phyloP scores from a whole-genome alignment of 2,329 filamentous ascomycete genomes.

The Aspergillus ibericus region DNA sequence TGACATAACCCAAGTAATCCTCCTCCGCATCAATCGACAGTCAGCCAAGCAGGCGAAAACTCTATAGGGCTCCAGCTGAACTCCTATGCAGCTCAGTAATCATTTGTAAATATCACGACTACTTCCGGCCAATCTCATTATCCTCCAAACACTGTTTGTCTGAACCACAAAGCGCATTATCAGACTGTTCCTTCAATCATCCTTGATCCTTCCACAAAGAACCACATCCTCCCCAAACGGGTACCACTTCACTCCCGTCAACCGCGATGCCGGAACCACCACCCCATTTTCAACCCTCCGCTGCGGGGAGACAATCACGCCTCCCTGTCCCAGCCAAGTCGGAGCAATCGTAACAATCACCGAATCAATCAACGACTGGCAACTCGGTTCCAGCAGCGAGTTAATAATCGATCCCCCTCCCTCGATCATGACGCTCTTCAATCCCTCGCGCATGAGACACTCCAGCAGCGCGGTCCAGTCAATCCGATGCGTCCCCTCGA shows the following conservation, averaged over 20 bases:
- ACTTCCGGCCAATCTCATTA: too few species aligned
- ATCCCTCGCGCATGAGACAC: constrained; percentile 55
- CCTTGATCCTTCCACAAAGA: constrained; percentile 64
- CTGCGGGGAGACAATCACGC: constrained; percentile 73
- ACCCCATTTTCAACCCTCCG: constrained; percentile 51
- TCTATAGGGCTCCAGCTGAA: too few species aligned
- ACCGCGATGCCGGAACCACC: constrained; percentile 61
- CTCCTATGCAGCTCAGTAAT: too few species aligned
- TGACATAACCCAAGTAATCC: too few species aligned
- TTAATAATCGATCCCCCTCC: constrained; percentile 83
- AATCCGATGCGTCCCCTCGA: constrained; percentile 22
- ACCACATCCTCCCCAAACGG: constrained; percentile 79
- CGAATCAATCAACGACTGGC: constrained; percentile 62
- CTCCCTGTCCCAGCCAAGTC: constrained; percentile 78
- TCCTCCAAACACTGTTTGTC: too few species aligned
- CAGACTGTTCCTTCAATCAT: neutral
- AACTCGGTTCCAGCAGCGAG: constrained; percentile 62
- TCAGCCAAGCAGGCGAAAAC: too few species aligned
- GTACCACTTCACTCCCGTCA: constrained; percentile 66
- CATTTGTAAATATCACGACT: too few species aligned
- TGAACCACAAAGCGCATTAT: neutral
- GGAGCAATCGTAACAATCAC: constrained; percentile 88
- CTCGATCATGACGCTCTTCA: constrained; percentile 84
- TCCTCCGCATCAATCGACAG: too few species aligned
- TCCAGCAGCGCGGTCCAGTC: constrained; percentile 64